These are phyloP conservation scores for Pestalotiopsis sp. DNA, from an alignment of 2,329 filamentous ascomycete genomes.

Conservation along the genomic window DNA sequence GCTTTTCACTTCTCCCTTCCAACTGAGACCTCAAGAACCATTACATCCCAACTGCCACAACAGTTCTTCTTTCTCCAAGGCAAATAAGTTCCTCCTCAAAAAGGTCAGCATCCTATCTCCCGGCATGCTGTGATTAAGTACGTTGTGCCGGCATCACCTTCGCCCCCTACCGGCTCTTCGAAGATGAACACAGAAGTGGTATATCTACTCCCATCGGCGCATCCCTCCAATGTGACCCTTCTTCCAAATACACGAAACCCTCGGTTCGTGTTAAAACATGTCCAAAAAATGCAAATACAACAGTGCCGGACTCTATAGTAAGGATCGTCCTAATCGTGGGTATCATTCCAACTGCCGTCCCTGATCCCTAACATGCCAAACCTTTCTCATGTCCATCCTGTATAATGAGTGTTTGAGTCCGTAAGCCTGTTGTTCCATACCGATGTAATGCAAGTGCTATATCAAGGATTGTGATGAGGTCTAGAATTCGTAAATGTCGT, in stretches of 20 bases:
- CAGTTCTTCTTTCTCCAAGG: not conserved
- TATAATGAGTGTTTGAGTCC: slow-evolving; percentile 14
- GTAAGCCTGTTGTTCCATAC: not conserved
- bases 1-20: not conserved
- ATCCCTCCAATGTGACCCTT: not conserved
- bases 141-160: not conserved
- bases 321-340: slow-evolving; percentile 14
- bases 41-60: not conserved
- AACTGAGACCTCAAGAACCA: not conserved
- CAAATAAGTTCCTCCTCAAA: not conserved
- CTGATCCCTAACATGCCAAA: not conserved
- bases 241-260: not conserved
- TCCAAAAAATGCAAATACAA: not conserved
- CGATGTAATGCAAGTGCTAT: slow-evolving; percentile 1
- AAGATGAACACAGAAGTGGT: slow-evolving; percentile 5
- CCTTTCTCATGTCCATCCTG: not conserved
- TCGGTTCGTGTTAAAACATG: not conserved
- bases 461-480: slow-evolving; percentile 17
- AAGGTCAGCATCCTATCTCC: not conserved
- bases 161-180: not conserved
- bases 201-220: not conserved
- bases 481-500: slow-evolving; percentile 5
- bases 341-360: slow-evolving; percentile 10
- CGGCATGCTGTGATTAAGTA: not conserved
- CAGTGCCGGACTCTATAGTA: slow-evolving; percentile 12